These are phyloP conservation scores for Lactarius evosmus DNA, from an alignment of 768 basidiomycete species.

Conservation along the genomic window DNA sequence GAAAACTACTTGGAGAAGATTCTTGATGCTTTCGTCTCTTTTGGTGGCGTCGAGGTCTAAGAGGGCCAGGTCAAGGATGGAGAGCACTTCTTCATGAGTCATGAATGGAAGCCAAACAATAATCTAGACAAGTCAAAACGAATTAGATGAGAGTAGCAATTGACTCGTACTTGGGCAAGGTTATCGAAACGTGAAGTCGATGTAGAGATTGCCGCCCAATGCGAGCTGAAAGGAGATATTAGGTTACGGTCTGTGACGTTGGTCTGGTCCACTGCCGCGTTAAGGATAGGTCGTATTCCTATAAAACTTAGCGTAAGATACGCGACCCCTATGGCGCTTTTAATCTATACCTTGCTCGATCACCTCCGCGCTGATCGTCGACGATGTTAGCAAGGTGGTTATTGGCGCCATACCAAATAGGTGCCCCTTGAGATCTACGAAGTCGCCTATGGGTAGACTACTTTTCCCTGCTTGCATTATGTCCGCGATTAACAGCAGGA, in stretches of 20 bases:
- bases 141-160: too few species aligned
- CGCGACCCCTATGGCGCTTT: neutral
- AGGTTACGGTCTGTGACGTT: conserved; percentile 19
- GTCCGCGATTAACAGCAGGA: conserved; percentile 13
- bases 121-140: conserved; percentile 23
- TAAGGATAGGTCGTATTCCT: conserved; percentile 18
- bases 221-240: neutral
- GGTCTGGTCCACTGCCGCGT: conserved; percentile 6
- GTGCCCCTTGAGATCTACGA: conserved; percentile 17
- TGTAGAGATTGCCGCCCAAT: conserved; percentile 25
- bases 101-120: conserved; percentile 58
- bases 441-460: conserved; percentile 2
- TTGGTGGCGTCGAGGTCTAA: neutral
- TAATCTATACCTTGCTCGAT: conserved; percentile 15
- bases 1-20: conserved; percentile 15
- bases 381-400: conserved; percentile 13
- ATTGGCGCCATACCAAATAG: conserved; percentile 14
- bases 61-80: conserved; percentile 41
- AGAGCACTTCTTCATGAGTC: conserved; percentile 40
- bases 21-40: neutral
- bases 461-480: conserved; percentile 18
- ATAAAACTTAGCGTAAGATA: neutral
- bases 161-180: conserved; percentile 14
- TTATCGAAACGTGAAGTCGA: neutral
- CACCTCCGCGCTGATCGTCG: neutral